Conservation (phyloP, 2,329 filamentous ascomycete genomes). For the Domatiomyces globalis region DNA sequence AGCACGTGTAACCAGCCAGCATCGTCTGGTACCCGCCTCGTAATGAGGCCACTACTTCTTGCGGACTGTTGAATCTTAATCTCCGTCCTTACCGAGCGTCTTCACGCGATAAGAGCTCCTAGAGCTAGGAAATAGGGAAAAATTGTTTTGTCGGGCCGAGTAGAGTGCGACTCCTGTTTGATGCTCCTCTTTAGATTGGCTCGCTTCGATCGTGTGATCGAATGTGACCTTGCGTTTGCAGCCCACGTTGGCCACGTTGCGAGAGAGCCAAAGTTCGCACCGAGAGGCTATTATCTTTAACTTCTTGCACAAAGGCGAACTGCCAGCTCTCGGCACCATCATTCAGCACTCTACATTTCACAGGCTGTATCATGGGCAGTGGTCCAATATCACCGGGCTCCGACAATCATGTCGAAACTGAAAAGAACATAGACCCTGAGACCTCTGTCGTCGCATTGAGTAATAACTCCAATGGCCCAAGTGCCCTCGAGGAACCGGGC, state of each 20-base stretch:
- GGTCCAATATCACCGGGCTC: not conserved
- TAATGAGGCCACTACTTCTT: too few relatives aligned
- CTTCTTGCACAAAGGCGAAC: not conserved
- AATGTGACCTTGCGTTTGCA: not conserved
- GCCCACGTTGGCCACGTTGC: not conserved
- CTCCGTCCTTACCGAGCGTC: too few relatives aligned
- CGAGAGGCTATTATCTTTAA: not conserved
- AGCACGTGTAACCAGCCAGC: too few relatives aligned
- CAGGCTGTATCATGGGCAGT: not conserved
- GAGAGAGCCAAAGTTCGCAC: too few relatives aligned
- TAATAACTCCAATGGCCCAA: slow-evolving; percentile 11
- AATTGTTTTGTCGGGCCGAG: not conserved
- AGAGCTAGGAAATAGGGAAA: not conserved
- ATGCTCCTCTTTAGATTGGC: too few relatives aligned
- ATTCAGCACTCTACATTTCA: not conserved
- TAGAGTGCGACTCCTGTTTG: not conserved
- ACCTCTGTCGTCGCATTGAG: slow-evolving; percentile 2
- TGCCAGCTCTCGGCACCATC: not conserved
- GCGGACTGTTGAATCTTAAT: too few relatives aligned
- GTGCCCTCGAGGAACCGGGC: slow-evolving; percentile 12
- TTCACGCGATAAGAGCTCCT: not conserved
- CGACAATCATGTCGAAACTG: not conserved
- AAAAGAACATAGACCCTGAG: slow-evolving; percentile 1
- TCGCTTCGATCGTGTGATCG: not conserved
- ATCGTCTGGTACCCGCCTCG: too few relatives aligned